Evolutionary conservation across 352 stramenopile species (phyloP).

Genomic region (Globisporangium viniferum): DNA sequence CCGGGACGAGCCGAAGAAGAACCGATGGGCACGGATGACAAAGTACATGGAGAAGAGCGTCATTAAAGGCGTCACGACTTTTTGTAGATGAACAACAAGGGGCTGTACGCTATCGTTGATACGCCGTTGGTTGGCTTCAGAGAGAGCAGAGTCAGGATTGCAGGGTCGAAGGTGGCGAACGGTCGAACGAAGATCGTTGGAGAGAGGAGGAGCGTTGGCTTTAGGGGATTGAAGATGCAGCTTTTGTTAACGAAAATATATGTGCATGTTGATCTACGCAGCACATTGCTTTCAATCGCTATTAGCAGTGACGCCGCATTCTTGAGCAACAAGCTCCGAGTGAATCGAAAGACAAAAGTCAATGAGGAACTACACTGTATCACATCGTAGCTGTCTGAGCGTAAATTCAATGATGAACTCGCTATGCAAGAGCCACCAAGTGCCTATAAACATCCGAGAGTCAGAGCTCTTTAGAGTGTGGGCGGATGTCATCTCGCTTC

Average conservation of each 20-base stretch:
- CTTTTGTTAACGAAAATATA: background rate
- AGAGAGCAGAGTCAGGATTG: background rate
- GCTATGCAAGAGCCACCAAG: too few relatives aligned
- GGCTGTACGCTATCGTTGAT: background rate
- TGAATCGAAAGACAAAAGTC: too few relatives aligned
- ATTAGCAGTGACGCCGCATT: too few relatives aligned
- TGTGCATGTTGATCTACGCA: background rate
- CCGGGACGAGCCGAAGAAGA: background rate
- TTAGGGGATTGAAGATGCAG: background rate
- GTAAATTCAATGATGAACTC: too few relatives aligned
- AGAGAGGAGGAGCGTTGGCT: background rate
- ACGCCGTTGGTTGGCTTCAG: background rate
- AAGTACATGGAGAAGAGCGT: constrained; percentile 1
- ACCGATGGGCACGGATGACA: background rate
- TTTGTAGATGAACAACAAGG: background rate
- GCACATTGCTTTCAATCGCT: background rate
- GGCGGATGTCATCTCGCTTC: too few relatives aligned
- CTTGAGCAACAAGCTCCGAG: too few relatives aligned
- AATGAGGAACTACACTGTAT: too few relatives aligned
- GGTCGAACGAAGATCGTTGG: background rate
- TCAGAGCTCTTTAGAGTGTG: too few relatives aligned
- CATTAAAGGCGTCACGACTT: background rate
- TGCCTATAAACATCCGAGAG: too few relatives aligned
- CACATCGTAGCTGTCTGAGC: too few relatives aligned
- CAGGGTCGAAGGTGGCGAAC: background rate